Evolutionary conservation across 2,329 filamentous ascomycete species (phyloP).

Genomic region (Tothia fuscella): DNA sequence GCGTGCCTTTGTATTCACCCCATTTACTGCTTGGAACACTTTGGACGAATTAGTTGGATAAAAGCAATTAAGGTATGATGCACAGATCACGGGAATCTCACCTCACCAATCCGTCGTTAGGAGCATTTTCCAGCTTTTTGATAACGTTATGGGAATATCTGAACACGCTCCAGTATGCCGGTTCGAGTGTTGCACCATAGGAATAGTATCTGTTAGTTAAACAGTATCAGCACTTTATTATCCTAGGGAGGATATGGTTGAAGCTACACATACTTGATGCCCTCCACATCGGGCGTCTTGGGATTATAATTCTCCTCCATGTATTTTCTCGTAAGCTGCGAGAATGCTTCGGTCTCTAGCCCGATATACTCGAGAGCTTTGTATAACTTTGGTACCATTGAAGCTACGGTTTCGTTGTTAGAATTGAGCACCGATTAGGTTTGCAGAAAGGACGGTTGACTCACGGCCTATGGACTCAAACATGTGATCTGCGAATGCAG

Average conservation of each 20-base stretch:
- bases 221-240: constrained; percentile 1
- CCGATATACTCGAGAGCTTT: constrained; percentile 41
- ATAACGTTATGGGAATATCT: constrained; percentile 44
- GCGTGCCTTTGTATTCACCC: constrained; percentile 51
- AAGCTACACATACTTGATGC: constrained; percentile 31
- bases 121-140: constrained; percentile 39
- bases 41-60: not conserved
- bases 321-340: constrained; percentile 47
- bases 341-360: constrained; percentile 47
- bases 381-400: constrained; percentile 44
- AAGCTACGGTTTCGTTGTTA: constrained; percentile 28
- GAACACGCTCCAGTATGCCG: constrained; percentile 45
- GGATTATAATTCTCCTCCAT: constrained; percentile 49
- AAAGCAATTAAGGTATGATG: not conserved
- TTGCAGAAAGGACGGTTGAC: too few relatives aligned
- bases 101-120: constrained; percentile 53
- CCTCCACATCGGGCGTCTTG: constrained; percentile 41
- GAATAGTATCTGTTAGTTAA: constrained; percentile 40
- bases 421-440: not conserved
- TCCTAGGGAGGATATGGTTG: constrained; percentile 19
- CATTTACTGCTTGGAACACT: constrained; percentile 47
- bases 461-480: constrained; percentile 45
- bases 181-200: constrained; percentile 48
- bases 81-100: constrained; percentile 10
- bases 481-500: constrained; percentile 50